Base-by-base conservation (phyloP, 2,329 filamentous ascomycete species). In the Rhynchosporium graminicola region DNA sequence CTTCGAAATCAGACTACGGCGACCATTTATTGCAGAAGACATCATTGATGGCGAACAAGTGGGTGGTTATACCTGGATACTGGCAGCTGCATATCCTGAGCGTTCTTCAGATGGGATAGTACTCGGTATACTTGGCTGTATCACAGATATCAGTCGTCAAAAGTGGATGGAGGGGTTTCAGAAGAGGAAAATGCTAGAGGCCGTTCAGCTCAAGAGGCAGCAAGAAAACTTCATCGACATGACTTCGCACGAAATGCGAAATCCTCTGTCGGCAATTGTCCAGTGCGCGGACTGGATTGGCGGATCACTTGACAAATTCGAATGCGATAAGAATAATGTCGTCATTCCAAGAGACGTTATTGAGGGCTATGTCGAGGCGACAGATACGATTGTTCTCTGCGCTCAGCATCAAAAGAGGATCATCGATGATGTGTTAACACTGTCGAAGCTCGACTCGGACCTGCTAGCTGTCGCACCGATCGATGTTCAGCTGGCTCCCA, bases 161-260 rank as follows among this genome's bases (percentile, higher is more conserved):
- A 70, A 68, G 55, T 69, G 66, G 68, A 67, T 67, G 15, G 70
- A 71, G 40, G 65, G 48, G 13, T 69, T 70, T 15, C 68, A 71
- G 46, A 70, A 78, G 77, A 57, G 83, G 80, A 71, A 80, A 82
- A 65, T 68, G 64, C 29, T 66, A 48, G 59, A 61, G 36, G 59
- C 59, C 13, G 43, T 86, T 31, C 82, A 85, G 70, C 80, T 82
- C 36, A 84, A 83, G 69, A 78, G 87, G 4, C 88, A 90, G 71
- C 91, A 94, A 71, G 89, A 93, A 69, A 90, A 90, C 66, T 92
- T 92, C 69, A 91, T 93, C 70, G 90, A 92, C 74, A 91, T 91
- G 78, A 84, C 83, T 1, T 87, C 70, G 13, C 66, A 70, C 71
- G 87, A 90, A 71, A 87, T 90, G 83, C 82, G 88, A 31, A 92